These are phyloP conservation scores for Firmiana major DNA, from an alignment of 345 rosid genomes.

Conservation along the genomic window DNA sequence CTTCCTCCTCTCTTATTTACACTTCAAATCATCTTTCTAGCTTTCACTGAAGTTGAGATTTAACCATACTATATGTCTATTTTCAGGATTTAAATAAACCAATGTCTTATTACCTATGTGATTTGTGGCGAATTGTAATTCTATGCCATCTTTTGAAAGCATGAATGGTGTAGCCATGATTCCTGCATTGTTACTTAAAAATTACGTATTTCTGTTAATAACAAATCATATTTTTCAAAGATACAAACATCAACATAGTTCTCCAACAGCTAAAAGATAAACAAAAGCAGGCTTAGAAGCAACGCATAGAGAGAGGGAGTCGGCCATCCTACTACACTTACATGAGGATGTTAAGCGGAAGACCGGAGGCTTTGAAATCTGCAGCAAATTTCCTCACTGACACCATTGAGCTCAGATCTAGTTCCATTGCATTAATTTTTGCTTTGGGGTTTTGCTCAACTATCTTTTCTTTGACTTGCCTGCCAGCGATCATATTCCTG, in stretches of 20 bases:
- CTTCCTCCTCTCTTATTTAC: background rate
- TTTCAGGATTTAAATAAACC: background rate
- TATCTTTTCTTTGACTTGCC: slow-evolving; percentile 30
- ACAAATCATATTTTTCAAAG: background rate
- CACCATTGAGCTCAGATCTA: slow-evolving; percentile 35
- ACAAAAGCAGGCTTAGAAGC: background rate
- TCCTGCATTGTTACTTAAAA: slow-evolving; percentile 51
- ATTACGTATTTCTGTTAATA: background rate
- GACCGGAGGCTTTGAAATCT: slow-evolving; percentile 33
- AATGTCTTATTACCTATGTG: slow-evolving; percentile 34
- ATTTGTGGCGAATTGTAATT: slow-evolving; percentile 48
- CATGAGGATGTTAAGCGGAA: slow-evolving; percentile 50
- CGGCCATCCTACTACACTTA: slow-evolving; percentile 18
- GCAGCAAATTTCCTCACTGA: slow-evolving; percentile 44
- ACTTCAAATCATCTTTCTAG: background rate
- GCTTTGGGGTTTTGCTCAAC: slow-evolving; percentile 33
- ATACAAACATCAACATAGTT: background rate
- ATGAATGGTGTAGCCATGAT: slow-evolving; percentile 35
- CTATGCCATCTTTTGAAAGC: slow-evolving; percentile 45
- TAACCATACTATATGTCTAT: background rate
- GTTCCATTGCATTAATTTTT: slow-evolving; percentile 36
- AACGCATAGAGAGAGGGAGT: background rate
- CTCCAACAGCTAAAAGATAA: background rate
- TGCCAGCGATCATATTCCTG: slow-evolving; percentile 28
- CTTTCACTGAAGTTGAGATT: background rate